phyloP scores from a whole-genome alignment of 768 basidiomycete species.

The Tremella yokohamensis region DNA sequence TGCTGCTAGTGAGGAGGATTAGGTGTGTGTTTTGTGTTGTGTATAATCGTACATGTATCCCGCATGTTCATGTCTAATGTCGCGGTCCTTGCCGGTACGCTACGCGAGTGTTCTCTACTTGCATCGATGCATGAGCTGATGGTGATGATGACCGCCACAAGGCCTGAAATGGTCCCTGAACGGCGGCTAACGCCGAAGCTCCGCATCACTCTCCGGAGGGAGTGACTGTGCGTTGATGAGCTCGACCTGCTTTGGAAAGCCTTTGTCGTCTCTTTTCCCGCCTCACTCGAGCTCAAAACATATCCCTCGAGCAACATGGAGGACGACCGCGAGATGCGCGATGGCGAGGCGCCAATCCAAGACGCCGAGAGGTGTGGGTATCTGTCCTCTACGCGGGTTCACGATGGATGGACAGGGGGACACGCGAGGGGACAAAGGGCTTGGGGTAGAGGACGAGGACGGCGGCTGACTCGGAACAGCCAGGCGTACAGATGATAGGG shows the following conservation, averaged over 20 bases:
- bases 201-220: too few species aligned
- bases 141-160: too few species aligned
- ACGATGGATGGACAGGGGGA: constrained; percentile 12
- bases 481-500: constrained; percentile 24
- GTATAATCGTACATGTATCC: neutral
- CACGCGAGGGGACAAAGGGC: neutral
- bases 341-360: constrained; percentile 39
- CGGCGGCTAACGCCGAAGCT: too few species aligned
- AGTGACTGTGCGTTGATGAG: too few species aligned
- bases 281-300: too few species aligned
- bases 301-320: constrained; percentile 31
- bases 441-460: neutral
- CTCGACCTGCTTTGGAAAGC: too few species aligned
- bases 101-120: too few species aligned
- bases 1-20: constrained; percentile 46
- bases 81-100: too few species aligned
- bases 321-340: constrained; percentile 47
- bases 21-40: constrained; percentile 7
- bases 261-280: too few species aligned
- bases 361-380: constrained; percentile 30
- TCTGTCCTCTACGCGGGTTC: constrained; percentile 1
- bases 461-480: neutral
- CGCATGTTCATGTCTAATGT: too few species aligned
- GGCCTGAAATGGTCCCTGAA: too few species aligned
- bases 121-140: too few species aligned